phyloP scores from a whole-genome alignment of 345 rosid genomes.

The Euclidium syriacum region DNA sequence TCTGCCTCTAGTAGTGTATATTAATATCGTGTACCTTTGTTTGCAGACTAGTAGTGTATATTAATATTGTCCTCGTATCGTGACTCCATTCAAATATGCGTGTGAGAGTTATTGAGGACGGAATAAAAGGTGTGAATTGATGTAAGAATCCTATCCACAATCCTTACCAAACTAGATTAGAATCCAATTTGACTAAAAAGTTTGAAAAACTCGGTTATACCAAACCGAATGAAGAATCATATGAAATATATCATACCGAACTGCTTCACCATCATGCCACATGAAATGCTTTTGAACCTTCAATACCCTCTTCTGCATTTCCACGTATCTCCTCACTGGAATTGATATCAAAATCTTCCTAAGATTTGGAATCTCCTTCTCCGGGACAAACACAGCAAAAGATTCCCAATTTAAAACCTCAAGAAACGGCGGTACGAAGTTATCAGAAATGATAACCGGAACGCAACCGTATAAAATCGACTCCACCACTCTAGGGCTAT shows the following conservation, averaged over 20 bases:
- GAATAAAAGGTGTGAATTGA: no score
- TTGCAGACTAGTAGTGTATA: no score
- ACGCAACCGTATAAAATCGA: constrained; percentile 67
- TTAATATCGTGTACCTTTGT: no score
- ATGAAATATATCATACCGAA: constrained; percentile 69
- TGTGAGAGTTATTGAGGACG: no score
- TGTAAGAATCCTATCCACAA: background rate
- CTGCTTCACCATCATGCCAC: constrained; percentile 65
- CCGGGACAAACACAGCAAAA: constrained; percentile 65
- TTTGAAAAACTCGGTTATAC: constrained; percentile 64
- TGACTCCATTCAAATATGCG: no score
- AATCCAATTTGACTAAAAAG: constrained; percentile 10
- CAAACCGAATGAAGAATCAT: constrained; percentile 83
- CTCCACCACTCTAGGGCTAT: constrained; percentile 80
- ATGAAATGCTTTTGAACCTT: constrained; percentile 75
- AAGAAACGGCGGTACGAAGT: constrained; percentile 75
- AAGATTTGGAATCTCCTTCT: constrained; percentile 68
- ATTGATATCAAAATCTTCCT: constrained; percentile 59
- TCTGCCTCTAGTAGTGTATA: no score
- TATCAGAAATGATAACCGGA: constrained; percentile 81
- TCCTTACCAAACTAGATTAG: background rate
- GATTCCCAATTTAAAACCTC: constrained; percentile 74
- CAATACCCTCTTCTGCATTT: constrained; percentile 58
- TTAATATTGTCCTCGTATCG: no score
- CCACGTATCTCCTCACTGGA: constrained; percentile 50